phyloP scores from a whole-genome alignment of 2,329 filamentous ascomycete species.

The Stylonectria norvegica region DNA sequence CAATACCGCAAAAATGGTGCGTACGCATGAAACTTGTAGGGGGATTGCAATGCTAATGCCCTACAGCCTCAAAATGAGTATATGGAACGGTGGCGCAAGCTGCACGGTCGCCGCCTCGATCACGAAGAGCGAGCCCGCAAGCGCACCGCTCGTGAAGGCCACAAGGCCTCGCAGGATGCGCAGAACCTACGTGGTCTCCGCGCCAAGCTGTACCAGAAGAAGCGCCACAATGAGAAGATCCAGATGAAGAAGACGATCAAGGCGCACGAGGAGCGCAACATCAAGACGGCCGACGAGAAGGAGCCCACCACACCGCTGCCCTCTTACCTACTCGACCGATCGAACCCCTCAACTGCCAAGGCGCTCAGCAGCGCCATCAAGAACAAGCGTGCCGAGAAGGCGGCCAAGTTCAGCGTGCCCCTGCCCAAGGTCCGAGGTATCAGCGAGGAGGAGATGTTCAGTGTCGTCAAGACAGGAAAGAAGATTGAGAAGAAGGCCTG shows the following conservation, averaged over 20 bases:
- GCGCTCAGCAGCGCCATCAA: conserved; percentile 84
- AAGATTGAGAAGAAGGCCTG: conserved; percentile 83
- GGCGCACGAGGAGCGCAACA: conserved; percentile 91
- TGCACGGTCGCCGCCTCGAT: conserved; percentile 58
- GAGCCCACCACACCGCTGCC: conserved; percentile 80
- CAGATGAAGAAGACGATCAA: conserved; percentile 95
- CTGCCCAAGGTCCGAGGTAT: conserved; percentile 90
- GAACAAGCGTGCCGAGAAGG: conserved; percentile 91
- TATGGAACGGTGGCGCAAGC: conserved; percentile 69
- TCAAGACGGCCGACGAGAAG: conserved; percentile 82
- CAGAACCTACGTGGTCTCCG: conserved; percentile 89
- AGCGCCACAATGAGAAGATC: conserved; percentile 95
- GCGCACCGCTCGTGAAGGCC: conserved; percentile 79
- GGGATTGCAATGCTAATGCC: conserved; percentile 17
- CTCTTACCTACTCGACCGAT: conserved; percentile 89
- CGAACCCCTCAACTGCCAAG: conserved; percentile 56
- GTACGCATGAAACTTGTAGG: conserved; percentile 1
- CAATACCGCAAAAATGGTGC: conserved; percentile 34
- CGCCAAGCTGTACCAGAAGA: conserved; percentile 91
- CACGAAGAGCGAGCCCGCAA: conserved; percentile 89
- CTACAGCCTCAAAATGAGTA: conserved; percentile 73
- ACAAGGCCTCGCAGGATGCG: conserved; percentile 83
- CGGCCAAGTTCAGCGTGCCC: conserved; percentile 87
- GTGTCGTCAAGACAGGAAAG: conserved; percentile 92
- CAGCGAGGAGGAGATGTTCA: conserved; percentile 96